Conservation (phyloP, 139 green algal genomes). For the Monoraphidium neglectum region DNA sequence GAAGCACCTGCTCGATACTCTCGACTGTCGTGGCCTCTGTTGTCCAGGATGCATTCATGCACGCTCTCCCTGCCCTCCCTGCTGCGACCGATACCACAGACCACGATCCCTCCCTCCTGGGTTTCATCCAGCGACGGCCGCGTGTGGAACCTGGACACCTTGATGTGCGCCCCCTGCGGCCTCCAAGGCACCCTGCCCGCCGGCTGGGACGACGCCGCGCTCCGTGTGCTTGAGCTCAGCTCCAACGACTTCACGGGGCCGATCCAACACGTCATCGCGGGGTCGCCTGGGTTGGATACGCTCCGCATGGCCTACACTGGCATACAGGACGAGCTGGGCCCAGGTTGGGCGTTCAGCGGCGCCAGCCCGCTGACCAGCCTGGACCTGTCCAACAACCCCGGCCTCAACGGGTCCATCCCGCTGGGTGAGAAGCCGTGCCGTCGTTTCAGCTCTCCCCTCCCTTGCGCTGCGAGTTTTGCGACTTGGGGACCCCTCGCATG, state of each 20-base stretch:
- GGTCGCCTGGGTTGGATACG: no score
- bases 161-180: slow-evolving; percentile 2
- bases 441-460: no score
- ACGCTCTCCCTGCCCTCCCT: background rate
- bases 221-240: background rate
- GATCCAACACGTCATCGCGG: background rate
- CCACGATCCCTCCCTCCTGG: background rate
- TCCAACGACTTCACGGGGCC: slow-evolving; percentile 2
- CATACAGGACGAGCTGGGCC: no score
- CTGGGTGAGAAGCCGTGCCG: no score
- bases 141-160: background rate
- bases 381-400: no score
- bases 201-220: background rate
- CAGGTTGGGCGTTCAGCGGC: no score
- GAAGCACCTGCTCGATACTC: background rate
- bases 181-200: background rate
- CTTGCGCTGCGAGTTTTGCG: no score
- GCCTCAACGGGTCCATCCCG: no score
- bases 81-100: slow-evolving; percentile 4
- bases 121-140: background rate
- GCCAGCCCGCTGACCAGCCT: no score
- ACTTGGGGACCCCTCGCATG: no score
- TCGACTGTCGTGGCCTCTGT: background rate
- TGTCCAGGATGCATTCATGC: background rate
- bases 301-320: no score